Conservation (phyloP, 169 alveolate genomes). For the Miamiensis avidus region DNA sequence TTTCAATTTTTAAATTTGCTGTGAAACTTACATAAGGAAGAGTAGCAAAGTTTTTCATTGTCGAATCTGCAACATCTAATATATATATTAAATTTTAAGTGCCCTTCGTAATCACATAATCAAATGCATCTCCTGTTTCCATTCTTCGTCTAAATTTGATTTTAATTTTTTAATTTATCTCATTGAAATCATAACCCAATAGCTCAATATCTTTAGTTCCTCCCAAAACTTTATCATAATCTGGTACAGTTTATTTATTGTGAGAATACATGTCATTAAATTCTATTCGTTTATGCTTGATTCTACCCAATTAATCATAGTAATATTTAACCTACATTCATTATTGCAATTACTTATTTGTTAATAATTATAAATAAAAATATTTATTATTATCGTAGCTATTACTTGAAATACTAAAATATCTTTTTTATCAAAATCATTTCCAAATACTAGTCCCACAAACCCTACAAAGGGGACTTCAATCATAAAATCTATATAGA, state of each 20-base stretch:
- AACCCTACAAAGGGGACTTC: background rate
- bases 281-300: background rate
- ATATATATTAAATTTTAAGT: too few species aligned
- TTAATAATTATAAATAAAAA: too few species aligned
- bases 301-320: background rate
- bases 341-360: too few species aligned
- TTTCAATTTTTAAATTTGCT: background rate
- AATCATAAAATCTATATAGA: background rate
- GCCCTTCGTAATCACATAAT: background rate
- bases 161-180: too few species aligned
- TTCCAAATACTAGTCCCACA: background rate
- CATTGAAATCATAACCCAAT: background rate
- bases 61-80: background rate
- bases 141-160: background rate
- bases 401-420: background rate
- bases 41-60: background rate
- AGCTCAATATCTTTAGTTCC: background rate
- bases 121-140: background rate
- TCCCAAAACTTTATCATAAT: background rate
- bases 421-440: background rate
- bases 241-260: background rate
- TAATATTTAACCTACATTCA: background rate
- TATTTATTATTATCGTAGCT: too few species aligned
- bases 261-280: background rate
- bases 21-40: background rate